Base-by-base conservation (phyloP, 2,329 filamentous ascomycete genomes). In the Penicillium digitatum region DNA sequence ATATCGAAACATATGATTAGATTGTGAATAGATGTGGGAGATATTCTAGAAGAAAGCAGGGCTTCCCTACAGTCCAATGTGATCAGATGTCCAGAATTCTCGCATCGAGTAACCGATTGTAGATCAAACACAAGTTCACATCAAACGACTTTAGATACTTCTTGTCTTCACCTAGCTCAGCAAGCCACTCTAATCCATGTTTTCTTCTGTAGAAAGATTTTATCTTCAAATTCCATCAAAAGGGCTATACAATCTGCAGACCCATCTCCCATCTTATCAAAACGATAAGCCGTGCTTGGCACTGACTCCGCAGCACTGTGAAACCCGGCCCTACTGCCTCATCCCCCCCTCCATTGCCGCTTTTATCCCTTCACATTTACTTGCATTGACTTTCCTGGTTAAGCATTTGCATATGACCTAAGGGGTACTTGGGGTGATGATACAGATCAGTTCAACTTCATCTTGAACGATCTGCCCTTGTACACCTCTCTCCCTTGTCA, bases 251-350 rank as follows among this genome's bases (percentile, higher is more conserved):
- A 26, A 18, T 26, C 38, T 44, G 8, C 29, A 20, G 35, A 29
- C 8, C 34, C 37, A 44, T 44, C 26, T 22, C 20, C 48, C 57
- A 55, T 61, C 62, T 63, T 62, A 64, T 62, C 61, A 52, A 53
- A 53, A 16, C 43, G 62, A 65, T 65, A 62, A 65, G 58, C 51
- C 39, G 47, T 43, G 49, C 61, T 64, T 59, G 60, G 60, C 62
- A 51, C 49, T 47, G 56, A 63, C 61, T 62, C 61, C 60, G 58
- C 62, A 60, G 22, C 43, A 55, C 42, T 55, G 56, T 61, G 60
- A 63, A 54, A 61, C 58, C 47, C 49, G 54, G 51, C 56, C 60
- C 56, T 48, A 58, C 59, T 59, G 58, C 62, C 60, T 58, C 62
- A 59, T 62, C 56, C 57, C 48, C 48, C 59, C 60, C 55, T 57